Evolutionary conservation across 805 yeast genomes (phyloP).

Genomic region (Nakazawaea wickerhamii): DNA sequence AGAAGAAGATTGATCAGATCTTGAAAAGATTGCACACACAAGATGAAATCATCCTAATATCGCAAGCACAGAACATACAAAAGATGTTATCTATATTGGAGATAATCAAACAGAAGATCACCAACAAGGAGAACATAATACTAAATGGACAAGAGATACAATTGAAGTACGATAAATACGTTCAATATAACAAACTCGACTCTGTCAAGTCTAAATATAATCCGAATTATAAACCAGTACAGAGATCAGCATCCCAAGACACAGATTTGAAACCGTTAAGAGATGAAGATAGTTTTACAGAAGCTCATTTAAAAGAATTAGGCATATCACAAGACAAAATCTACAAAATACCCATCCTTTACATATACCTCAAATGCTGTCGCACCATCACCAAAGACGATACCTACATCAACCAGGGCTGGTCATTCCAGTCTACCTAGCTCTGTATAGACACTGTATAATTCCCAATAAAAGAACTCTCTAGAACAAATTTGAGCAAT

Average conservation of each 20-base stretch:
- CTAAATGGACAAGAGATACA: background rate
- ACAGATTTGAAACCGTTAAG: background rate
- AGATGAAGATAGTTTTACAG: slow-evolving; percentile 9
- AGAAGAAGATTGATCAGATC: slow-evolving; percentile 8
- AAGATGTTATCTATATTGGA: slow-evolving; percentile 10
- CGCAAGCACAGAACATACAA: slow-evolving; percentile 9
- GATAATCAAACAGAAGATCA: slow-evolving; percentile 10
- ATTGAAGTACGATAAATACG: slow-evolving; percentile 1
- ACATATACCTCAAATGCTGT: slow-evolving; percentile 6
- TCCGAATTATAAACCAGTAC: slow-evolving; percentile 1
- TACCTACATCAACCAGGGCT: background rate
- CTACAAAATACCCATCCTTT: slow-evolving; percentile 10
- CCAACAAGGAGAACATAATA: background rate
- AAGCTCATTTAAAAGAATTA: slow-evolving; percentile 7
- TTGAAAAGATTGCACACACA: background rate
- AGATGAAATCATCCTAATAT: slow-evolving; percentile 5
- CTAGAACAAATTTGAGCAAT: background rate
- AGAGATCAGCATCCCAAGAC: background rate
- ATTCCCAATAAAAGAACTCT: background rate
- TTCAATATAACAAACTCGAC: slow-evolving; percentile 10
- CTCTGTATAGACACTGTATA: background rate
- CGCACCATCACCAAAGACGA: background rate
- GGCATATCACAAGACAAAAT: slow-evolving; percentile 3
- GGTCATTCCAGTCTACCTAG: slow-evolving; percentile 9
- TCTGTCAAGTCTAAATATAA: slow-evolving; percentile 4